Percentiles rank a stretch among this genome's conserved stretches.
Conservation (phyloP, 768 basidiomycete genomes). For the Tulasnella sp. region DNA sequence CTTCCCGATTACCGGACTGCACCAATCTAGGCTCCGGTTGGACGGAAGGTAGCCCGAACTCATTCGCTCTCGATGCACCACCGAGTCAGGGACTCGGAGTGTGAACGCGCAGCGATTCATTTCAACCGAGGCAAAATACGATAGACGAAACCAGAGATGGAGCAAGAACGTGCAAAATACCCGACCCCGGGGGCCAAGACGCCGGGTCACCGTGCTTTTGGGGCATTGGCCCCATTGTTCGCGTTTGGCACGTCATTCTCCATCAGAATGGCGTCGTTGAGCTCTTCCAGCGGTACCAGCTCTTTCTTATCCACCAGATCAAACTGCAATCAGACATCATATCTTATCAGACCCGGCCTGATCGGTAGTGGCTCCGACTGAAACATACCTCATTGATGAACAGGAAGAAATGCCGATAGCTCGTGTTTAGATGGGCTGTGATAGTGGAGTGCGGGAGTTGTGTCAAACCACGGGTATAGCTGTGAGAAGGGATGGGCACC, state of each 20-base stretch:
- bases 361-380: conserved; percentile 15
- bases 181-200: no score
- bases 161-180: no score
- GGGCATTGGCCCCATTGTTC: no score
- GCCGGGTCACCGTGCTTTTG: no score
- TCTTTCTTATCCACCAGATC: conserved; percentile 95
- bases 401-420: conserved; percentile 94
- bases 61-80: no score
- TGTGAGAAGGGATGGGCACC: neutral
- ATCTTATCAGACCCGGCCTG: neutral
- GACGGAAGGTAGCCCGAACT: no score
- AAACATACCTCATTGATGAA: conserved; percentile 81
- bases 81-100: no score
- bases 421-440: conserved; percentile 92
- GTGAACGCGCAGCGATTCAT: no score
- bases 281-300: conserved; percentile 83
- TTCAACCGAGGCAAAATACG: no score
- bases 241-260: conserved; percentile 29
- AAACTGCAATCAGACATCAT: conserved; percentile 39
- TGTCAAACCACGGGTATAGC: neutral
- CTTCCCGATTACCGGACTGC: no score
- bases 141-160: no score
- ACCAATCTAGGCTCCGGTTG: no score
- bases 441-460: neutral
- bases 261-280: conserved; percentile 78